Evolutionary conservation across 2,329 filamentous ascomycete species (phyloP), one percentile per base, ranked within the genome.

Genomic region (Sclerotinia trifoliorum): DNA sequence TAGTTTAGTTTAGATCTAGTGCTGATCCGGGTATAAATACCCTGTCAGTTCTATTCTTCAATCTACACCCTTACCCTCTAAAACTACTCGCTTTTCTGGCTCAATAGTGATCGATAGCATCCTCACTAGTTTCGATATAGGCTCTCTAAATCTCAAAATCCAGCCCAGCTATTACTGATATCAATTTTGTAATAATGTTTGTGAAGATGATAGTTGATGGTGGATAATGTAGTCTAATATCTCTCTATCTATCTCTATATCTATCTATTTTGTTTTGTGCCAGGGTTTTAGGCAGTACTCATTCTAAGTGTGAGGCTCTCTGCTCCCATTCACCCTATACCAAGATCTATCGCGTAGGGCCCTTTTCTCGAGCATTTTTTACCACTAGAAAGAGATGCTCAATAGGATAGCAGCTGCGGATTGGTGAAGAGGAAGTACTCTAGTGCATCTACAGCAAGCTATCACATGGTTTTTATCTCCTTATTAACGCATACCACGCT

Each of bases 311-410:
- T 11, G 10, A 13, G 6, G 3, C 7, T 10, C 4, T 10, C 4
- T 32, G 17, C 8, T 15, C 2, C n/a, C 2, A 3, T 39, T 5
- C 15, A 0, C 19, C 7, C 2, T 21, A 24, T 15, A 7, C 8
- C 4, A 1, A 51, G 26, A 2, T 4, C 15, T 49, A n/a, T 11
- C 10, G 10, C 1, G 19, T 6, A 17, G 15, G 1, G 11, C 5
- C 2, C 1, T n/a, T 0, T 21, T n/a, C 32, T n/a, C 5, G 1
- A 21, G 4, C 2, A 4, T 8, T 1, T 39, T 21, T n/a, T 39
- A 13, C 39, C 15, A 1, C 2, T 26, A 2, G n/a, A 24, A 39
- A 42, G 7, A 42, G 54, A 52, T 10, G 15, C 55, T 19, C 55
- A 10, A 11, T 3, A 35, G 0, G 6, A 17, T 1, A 35, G 6